Evolutionary conservation across 140 eudicot genomes (phyloP).

Genomic region (Ambrosia hybrid): DNA sequence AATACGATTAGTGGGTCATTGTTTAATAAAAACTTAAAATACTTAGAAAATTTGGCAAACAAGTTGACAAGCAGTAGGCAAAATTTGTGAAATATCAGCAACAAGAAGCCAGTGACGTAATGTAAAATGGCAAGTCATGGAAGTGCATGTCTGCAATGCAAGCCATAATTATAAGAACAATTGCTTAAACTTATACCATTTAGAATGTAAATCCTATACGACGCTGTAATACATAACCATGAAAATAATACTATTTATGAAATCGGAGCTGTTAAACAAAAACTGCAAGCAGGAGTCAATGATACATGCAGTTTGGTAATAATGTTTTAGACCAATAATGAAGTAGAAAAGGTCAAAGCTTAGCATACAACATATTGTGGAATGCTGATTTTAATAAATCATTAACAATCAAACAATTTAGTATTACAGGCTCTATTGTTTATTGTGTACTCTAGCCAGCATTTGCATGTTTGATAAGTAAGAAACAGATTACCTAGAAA

Average conservation of each 20-base stretch:
- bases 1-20: constrained; percentile 17
- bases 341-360: no score
- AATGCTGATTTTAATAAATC: neutral
- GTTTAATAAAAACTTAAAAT: constrained; percentile 17
- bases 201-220: constrained; percentile 13
- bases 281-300: constrained; percentile 5
- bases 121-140: no score
- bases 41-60: constrained; percentile 5
- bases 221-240: constrained; percentile 11
- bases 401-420: constrained; percentile 4
- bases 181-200: constrained; percentile 13
- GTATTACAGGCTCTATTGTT: constrained; percentile 11
- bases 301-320: no score
- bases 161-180: constrained; percentile 13
- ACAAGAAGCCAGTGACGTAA: neutral
- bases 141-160: no score
- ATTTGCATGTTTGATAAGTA: neutral
- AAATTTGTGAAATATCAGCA: constrained; percentile 1
- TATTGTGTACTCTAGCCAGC: constrained; percentile 7
- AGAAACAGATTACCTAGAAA: constrained; percentile 43
- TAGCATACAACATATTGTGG: neutral
- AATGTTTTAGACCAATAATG: no score
- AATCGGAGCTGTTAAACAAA: constrained; percentile 1
- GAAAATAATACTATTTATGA: constrained; percentile 1
- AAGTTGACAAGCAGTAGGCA: constrained; percentile 12